These are phyloP conservation scores for Bryum argenteum DNA, from an alignment of 225 moss, liverwort and hornwort species.

Conservation along the genomic window DNA sequence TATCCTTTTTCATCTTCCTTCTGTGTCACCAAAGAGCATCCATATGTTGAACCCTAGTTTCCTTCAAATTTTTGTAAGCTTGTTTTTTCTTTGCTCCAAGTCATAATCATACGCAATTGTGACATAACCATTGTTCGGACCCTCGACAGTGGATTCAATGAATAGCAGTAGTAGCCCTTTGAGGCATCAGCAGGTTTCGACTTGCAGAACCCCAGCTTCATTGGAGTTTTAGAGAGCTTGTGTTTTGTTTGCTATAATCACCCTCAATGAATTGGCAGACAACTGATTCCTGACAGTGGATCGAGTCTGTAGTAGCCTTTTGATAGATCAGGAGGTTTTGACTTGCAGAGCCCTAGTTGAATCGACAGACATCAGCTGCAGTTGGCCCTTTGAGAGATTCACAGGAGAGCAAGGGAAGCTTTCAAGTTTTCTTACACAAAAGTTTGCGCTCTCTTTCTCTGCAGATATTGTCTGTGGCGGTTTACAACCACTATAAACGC, in stretches of 20 bases:
- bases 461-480: conserved; percentile 95
- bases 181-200: background rate
- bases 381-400: conserved; percentile 11
- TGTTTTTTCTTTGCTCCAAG: background rate
- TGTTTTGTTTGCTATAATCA: background rate
- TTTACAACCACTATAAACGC: conserved; percentile 98
- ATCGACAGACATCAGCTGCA: background rate
- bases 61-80: no score
- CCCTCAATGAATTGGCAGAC: no score
- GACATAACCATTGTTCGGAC: no score
- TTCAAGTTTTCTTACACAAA: background rate
- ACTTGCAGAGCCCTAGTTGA: background rate
- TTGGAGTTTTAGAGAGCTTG: background rate
- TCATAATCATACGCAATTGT: no score
- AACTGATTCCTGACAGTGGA: no score
- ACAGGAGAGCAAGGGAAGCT: conserved; percentile 8
- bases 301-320: no score
- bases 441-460: conserved; percentile 15
- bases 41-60: conserved; percentile 1
- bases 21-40: background rate
- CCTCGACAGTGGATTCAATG: no score
- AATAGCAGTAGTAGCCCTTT: no score
- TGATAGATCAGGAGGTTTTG: background rate
- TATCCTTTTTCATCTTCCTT: conserved; percentile 21
- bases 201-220: conserved; percentile 10